A percentile compares a stretch with the other conserved stretches of the same genome.
Evolutionary conservation across 2,329 filamentous ascomycete genomes (phyloP).

Genomic region (Aureobasidium sp.): DNA sequence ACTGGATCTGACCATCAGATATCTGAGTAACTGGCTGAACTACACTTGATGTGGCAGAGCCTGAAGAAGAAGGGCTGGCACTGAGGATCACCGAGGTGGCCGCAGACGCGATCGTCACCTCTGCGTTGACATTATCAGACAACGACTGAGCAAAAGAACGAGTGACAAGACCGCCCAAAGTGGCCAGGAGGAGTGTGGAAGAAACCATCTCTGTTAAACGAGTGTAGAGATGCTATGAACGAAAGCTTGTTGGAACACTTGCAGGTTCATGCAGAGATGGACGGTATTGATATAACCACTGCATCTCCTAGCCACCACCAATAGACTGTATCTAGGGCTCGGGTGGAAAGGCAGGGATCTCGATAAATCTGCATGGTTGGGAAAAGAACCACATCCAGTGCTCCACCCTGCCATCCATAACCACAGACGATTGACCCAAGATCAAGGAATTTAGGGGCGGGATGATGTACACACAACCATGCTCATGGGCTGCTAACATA

Average conservation of each 20-base stretch:
- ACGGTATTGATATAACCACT: background rate
- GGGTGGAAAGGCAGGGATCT: background rate
- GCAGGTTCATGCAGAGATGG: background rate
- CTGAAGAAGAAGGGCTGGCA: background rate
- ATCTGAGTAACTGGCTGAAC: background rate
- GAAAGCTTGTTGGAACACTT: background rate
- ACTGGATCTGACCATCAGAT: conserved; percentile 4
- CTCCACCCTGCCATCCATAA: background rate
- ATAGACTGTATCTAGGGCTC: background rate
- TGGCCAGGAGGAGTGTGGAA: background rate
- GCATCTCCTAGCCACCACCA: background rate
- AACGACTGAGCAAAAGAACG: background rate
- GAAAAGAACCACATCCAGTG: background rate
- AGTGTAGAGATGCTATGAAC: background rate
- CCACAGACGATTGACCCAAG: background rate
- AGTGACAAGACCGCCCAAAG: conserved; percentile 1
- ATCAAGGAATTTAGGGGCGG: background rate
- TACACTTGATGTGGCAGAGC: background rate
- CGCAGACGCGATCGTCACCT: background rate
- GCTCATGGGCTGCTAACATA: background rate
- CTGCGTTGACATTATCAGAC: background rate
- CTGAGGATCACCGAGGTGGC: background rate
- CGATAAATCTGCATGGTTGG: background rate
- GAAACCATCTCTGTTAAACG: background rate
- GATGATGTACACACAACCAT: background rate